phyloP scores from a whole-genome alignment of 371 early-diverging fungal genomes.

The Lichtheimia corymbifera region DNA sequence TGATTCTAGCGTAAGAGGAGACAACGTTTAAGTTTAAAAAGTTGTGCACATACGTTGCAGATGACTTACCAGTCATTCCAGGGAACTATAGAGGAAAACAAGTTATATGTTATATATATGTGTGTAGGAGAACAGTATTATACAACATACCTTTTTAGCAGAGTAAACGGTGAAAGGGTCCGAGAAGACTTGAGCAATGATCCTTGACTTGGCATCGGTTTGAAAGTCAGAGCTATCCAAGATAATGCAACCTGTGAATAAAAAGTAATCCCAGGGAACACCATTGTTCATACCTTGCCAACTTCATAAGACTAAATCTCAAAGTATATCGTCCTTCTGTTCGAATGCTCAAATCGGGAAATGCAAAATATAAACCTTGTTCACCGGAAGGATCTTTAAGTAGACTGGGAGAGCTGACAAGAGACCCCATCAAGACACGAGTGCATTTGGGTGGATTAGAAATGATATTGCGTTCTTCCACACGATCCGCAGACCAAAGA shows the following conservation, averaged over 20 bases:
- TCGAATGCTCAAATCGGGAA: conserved; percentile 87
- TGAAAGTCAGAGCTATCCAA: conserved; percentile 50
- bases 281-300: conserved; percentile 31
- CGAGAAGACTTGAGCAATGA: conserved; percentile 61
- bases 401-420: conserved; percentile 79
- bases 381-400: conserved; percentile 72
- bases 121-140: neutral
- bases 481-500: conserved; percentile 70
- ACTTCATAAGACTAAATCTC: conserved; percentile 65
- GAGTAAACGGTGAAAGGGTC: conserved; percentile 63
- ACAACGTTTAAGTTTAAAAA: neutral
- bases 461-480: conserved; percentile 59
- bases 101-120: neutral
- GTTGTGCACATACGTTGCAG: neutral
- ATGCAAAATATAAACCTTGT: conserved; percentile 88
- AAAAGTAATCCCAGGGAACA: neutral
- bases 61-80: conserved; percentile 60
- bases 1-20: conserved; percentile 63
- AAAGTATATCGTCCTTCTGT: conserved; percentile 86
- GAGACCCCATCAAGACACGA: conserved; percentile 75
- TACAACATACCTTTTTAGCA: conserved; percentile 48
- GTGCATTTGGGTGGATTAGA: conserved; percentile 66
- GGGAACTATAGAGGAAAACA: conserved; percentile 39
- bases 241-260: neutral
- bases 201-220: conserved; percentile 53